A percentile compares a stretch with the other conserved stretches of the same genome.
Evolutionary conservation across 1,284 basidiomycete genomes (phyloP).

Genomic region (Athelia sp.): DNA sequence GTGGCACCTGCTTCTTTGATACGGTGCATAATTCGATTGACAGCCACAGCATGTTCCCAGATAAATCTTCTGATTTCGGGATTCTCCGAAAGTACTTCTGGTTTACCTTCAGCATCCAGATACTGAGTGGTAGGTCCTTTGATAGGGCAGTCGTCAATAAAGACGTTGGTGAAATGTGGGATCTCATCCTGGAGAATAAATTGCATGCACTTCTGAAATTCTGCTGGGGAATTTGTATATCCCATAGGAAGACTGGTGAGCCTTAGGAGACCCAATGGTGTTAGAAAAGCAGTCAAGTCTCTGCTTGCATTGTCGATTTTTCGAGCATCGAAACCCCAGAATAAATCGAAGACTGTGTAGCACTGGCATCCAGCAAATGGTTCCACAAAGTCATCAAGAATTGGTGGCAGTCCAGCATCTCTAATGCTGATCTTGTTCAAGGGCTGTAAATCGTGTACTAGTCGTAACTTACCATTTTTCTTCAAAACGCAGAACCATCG

Average conservation of each 20-base stretch:
- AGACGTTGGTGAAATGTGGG: constrained; percentile 18
- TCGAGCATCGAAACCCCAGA: constrained; percentile 13
- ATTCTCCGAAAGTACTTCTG: constrained; percentile 17
- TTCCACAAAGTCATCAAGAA: constrained; percentile 17
- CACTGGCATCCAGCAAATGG: constrained; percentile 11
- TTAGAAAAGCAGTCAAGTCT: constrained; percentile 17
- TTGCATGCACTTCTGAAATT: constrained; percentile 31
- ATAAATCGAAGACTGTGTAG: constrained; percentile 16
- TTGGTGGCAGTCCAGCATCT: constrained; percentile 26
- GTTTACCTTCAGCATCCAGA: constrained; percentile 12
- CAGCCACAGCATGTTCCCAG: constrained; percentile 25
- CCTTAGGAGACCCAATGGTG: constrained; percentile 23
- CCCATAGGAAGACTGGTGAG: constrained; percentile 29
- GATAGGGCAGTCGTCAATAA: constrained; percentile 14
- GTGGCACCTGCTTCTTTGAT: constrained; percentile 15
- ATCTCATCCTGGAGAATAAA: constrained; percentile 26
- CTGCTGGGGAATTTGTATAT: constrained; percentile 29
- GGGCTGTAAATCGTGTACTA: constrained; percentile 24
- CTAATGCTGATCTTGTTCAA: constrained; percentile 17
- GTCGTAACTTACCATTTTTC: constrained; percentile 19
- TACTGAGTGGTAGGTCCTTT: constrained; percentile 9
- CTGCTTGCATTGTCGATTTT: constrained; percentile 9
- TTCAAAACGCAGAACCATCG: constrained; percentile 27
- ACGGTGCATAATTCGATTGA: constrained; percentile 22
- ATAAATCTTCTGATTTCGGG: constrained; percentile 23